A percentile compares a stretch with the other conserved stretches of the same genome.
These are phyloP conservation scores for Aurifilum marmelostoma DNA, from an alignment of 2,329 filamentous ascomycete genomes.

Conservation along the genomic window DNA sequence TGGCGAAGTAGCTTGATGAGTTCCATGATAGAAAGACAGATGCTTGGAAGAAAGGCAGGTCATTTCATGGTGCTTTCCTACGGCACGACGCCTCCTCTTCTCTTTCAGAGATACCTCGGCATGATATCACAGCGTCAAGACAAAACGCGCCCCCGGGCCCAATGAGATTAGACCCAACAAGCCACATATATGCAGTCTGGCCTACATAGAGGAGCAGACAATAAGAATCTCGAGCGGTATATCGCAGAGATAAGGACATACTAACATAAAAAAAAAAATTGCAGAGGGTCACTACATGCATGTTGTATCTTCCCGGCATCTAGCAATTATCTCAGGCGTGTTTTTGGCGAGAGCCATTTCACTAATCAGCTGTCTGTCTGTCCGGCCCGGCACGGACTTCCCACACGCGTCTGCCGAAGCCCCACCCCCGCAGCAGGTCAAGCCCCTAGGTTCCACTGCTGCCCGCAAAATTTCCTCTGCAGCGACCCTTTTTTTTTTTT, in stretches of 20 bases:
- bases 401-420: not conserved
- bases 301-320: too few species aligned
- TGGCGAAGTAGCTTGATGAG: not conserved
- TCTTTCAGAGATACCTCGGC: slow-evolving; percentile 22
- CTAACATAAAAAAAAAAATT: not conserved
- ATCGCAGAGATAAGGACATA: not conserved
- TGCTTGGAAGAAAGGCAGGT: not conserved
- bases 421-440: not conserved
- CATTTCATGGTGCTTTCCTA: not conserved
- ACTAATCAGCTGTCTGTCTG: not conserved
- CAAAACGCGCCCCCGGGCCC: not conserved
- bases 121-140: slow-evolving; percentile 3
- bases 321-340: too few species aligned
- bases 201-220: not conserved
- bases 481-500: not conserved
- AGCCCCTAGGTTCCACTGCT: not conserved
- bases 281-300: too few species aligned
- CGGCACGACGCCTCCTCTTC: not conserved
- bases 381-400: not conserved
- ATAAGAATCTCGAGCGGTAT: not conserved
- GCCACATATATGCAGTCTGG: not conserved
- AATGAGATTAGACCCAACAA: not conserved
- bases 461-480: not conserved
- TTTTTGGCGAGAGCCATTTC: not conserved
- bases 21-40: not conserved